phyloP scores from a whole-genome alignment of 495 filamentous ascomycete species.

The Baudoinia panamericana region DNA sequence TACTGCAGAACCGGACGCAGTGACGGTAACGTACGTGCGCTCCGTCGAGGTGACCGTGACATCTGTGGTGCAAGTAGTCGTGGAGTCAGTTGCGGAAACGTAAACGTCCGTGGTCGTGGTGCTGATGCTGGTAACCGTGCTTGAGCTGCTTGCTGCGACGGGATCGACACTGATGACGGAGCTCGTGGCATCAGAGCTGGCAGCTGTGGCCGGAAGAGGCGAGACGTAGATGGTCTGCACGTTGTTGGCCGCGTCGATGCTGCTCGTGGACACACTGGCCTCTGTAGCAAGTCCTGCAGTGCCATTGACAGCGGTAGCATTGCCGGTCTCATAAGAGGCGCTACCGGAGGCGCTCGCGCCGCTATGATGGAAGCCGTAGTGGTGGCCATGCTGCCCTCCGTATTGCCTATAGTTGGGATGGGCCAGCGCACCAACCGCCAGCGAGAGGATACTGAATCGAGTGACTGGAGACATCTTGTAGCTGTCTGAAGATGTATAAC shows the following conservation, averaged over 20 bases:
- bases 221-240: slow-evolving; percentile 1
- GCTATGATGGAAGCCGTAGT: slow-evolving; percentile 15
- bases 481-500: neutral
- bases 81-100: neutral
- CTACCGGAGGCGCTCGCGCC: slow-evolving; percentile 5
- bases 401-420: slow-evolving; percentile 2
- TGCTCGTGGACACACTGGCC: neutral
- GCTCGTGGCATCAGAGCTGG: neutral
- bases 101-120: slow-evolving; percentile 1
- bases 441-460: slow-evolving; percentile 13
- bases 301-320: slow-evolving; percentile 15
- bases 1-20: neutral
- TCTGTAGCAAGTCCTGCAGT: slow-evolving; percentile 8
- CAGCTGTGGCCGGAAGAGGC: neutral
- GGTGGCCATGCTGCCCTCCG: slow-evolving; percentile 4
- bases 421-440: slow-evolving; percentile 15
- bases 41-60: slow-evolving; percentile 12
- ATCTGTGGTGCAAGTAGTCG: slow-evolving; percentile 10
- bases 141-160: neutral
- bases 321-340: slow-evolving; percentile 16
- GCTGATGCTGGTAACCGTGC: too few relatives aligned
- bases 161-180: neutral
- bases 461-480: slow-evolving; percentile 17
- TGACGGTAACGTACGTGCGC: slow-evolving; percentile 10
- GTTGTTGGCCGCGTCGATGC: neutral